Percentiles rank a stretch among this genome's conserved stretches.
These are phyloP conservation scores for Globisporangium middletonii DNA, from an alignment of 352 stramenopile species.

Conservation along the genomic window DNA sequence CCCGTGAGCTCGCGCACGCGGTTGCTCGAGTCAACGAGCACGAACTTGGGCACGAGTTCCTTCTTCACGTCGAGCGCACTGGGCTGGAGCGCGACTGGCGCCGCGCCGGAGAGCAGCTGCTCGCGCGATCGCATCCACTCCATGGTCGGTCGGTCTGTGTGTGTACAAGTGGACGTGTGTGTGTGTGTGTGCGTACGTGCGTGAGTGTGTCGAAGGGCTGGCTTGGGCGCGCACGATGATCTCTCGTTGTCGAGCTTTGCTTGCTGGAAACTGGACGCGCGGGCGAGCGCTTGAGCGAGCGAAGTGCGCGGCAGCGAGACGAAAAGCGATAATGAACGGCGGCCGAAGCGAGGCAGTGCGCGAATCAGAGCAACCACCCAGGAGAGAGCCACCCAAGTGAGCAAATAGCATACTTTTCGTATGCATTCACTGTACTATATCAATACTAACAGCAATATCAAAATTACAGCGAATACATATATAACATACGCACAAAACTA, in stretches of 20 bases:
- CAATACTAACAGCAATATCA: no score
- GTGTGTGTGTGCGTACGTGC: no score
- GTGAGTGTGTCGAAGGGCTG: not conserved
- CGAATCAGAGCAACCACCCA: not conserved
- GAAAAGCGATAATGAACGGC: constrained; percentile 14
- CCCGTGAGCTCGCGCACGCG: constrained; percentile 64
- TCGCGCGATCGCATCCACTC: constrained; percentile 55
- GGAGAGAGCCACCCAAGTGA: not conserved
- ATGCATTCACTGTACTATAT: not conserved
- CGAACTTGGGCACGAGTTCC: constrained; percentile 44
- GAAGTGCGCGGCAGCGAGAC: constrained; percentile 5
- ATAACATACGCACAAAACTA: no score
- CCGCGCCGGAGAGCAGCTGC: constrained; percentile 26
- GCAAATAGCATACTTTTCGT: no score
- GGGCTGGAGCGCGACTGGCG: constrained; percentile 12
- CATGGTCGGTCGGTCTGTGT: constrained; percentile 14
- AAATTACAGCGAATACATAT: no score
- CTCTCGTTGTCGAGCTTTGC: not conserved
- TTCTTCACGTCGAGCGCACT: constrained; percentile 13
- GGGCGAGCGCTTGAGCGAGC: not conserved
- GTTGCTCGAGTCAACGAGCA: constrained; percentile 67
- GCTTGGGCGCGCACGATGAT: not conserved
- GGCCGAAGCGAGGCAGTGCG: not conserved
- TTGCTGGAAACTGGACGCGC: not conserved
- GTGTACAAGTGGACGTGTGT: no score